A percentile compares a stretch with the other conserved stretches of the same genome.
Evolutionary conservation across 139 green algal genomes (phyloP).

Genomic region (Coccomyxa sp.): DNA sequence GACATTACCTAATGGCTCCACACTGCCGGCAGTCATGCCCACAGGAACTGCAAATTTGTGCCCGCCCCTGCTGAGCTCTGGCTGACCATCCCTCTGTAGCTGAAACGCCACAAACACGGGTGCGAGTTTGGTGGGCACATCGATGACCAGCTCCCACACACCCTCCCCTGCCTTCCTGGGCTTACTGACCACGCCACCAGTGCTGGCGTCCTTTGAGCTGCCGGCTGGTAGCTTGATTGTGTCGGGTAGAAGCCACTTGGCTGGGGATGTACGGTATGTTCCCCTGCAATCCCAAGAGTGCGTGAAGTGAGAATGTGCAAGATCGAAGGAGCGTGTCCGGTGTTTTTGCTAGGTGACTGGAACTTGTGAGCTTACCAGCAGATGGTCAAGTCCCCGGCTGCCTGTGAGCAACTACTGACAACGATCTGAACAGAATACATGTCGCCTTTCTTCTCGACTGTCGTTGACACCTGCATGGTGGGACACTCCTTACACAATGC

Average conservation of each 20-base stretch:
- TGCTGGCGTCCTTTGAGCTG: constrained; percentile 1
- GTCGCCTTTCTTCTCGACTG: too few species aligned
- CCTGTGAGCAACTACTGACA: too few species aligned
- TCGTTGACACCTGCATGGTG: too few species aligned
- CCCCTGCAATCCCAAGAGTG: constrained; percentile 8
- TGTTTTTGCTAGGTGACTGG: too few species aligned
- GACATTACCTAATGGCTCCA: background rate
- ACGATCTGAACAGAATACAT: too few species aligned
- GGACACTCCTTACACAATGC: too few species aligned
- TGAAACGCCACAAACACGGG: constrained; percentile 27
- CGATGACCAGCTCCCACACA: constrained; percentile 2
- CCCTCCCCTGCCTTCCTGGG: background rate
- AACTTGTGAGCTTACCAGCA: too few species aligned
- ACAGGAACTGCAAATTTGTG: constrained; percentile 33
- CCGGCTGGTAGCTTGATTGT: background rate
- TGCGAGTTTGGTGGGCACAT: constrained; percentile 9
- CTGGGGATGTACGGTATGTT: constrained; percentile 16
- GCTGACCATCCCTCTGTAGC: background rate
- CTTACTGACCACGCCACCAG: constrained; percentile 3
- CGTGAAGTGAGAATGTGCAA: too few species aligned
- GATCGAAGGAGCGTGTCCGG: too few species aligned
- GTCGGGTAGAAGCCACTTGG: constrained; percentile 20
- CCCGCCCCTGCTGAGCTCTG: background rate
- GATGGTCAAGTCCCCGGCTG: too few species aligned
- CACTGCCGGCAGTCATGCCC: constrained; percentile 25